Conservation (phyloP, 108 stramenopile species). For the Cyclotella choctawhatcheeana region DNA sequence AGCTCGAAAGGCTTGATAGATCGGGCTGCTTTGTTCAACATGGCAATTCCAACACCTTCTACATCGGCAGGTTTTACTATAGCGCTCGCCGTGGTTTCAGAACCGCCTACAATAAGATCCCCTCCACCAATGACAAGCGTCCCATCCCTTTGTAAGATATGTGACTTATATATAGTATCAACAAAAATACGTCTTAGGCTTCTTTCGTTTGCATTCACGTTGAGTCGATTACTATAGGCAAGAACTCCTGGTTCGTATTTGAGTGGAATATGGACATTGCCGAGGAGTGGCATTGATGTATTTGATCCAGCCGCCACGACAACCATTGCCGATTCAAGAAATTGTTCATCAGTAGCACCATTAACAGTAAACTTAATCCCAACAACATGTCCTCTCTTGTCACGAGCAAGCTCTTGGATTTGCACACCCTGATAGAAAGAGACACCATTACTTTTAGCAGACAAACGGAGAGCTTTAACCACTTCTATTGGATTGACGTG, state of each 20-base stretch:
- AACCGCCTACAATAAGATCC: conserved; percentile 58
- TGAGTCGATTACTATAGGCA: conserved; percentile 34
- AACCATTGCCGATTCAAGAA: conserved; percentile 46
- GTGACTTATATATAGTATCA: conserved; percentile 59
- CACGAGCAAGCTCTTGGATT: conserved; percentile 39
- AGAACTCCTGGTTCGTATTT: conserved; percentile 55
- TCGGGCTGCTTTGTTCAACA: conserved; percentile 28
- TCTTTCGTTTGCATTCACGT: background rate
- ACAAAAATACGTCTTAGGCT: conserved; percentile 49
- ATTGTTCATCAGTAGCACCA: conserved; percentile 1
- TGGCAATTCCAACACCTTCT: conserved; percentile 16
- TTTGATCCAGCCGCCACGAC: conserved; percentile 59
- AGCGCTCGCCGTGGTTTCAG: background rate
- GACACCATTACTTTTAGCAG: conserved; percentile 44
- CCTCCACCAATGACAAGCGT: conserved; percentile 65
- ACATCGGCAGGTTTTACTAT: too few relatives aligned
- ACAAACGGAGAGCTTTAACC: conserved; percentile 44
- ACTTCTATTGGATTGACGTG: conserved; percentile 56
- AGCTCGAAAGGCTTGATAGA: conserved; percentile 19
- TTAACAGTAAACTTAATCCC: conserved; percentile 30
- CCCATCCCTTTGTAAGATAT: conserved; percentile 62
- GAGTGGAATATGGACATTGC: conserved; percentile 41
- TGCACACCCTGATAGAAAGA: conserved; percentile 37
- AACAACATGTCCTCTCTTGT: conserved; percentile 21
- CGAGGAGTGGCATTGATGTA: conserved; percentile 35